Percentiles rank a stretch among this genome's conserved stretches.
Evolutionary conservation across 257 asterid genomes (phyloP).

Genomic region (Solanum virginianum): DNA sequence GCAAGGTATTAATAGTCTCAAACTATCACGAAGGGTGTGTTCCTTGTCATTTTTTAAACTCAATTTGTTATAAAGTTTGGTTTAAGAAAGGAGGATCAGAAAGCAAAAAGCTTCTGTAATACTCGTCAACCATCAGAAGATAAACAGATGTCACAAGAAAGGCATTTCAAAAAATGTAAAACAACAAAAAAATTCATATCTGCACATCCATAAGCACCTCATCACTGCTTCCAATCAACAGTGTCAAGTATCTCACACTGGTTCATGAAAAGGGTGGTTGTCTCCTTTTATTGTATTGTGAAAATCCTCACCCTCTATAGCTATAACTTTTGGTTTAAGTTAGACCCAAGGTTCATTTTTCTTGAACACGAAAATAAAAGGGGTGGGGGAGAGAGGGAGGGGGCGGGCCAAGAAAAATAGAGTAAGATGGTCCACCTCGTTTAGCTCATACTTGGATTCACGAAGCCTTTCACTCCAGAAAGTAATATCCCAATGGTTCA

Average conservation of each 20-base stretch:
- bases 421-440: constrained; percentile 43
- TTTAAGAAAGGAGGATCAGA: neutral
- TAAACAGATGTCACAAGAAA: neutral
- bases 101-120: neutral
- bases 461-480: constrained; percentile 99
- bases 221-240: neutral
- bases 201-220: neutral
- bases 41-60: neutral
- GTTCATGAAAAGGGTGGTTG: neutral
- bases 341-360: neutral
- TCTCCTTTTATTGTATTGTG: neutral
- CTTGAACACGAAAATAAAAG: neutral
- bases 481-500: constrained; percentile 72
- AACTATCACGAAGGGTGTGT: neutral
- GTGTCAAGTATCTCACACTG: neutral
- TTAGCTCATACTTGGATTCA: constrained; percentile 81
- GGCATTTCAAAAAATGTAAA: neutral
- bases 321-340: neutral
- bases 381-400: neutral
- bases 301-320: neutral
- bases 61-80: neutral
- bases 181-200: neutral
- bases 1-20: neutral
- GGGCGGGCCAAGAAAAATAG: neutral
- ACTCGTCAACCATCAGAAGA: neutral